Base-by-base conservation (phyloP, 495 filamentous ascomycete species). In the Penicillium manginii region DNA sequence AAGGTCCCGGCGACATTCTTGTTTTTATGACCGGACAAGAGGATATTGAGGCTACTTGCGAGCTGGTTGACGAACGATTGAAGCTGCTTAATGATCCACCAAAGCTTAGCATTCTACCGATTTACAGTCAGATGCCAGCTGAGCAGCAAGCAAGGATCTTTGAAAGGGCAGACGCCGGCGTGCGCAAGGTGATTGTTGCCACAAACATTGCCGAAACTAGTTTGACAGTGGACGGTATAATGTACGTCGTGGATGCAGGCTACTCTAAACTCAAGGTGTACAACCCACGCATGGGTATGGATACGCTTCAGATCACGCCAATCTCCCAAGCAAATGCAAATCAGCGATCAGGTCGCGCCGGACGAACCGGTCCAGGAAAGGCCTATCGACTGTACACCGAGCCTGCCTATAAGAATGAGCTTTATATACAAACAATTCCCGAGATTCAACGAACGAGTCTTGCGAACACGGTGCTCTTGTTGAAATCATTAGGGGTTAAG, bases 21-120 rank as follows among this genome's bases (percentile, higher is more conserved):
- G 92, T 97, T 17, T 99, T 99, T 73, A 99, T 99, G 96, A 99
- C 96, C 2, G 96, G 96, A 31, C 93, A 97, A 74, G 96, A 99
- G 76, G 96, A 99, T 66, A 99, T 99, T 56, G 94, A 98, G 75
- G 86, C 90, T 35, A 98, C 96, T 0, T 99, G 96, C 66, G 96
- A 98, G 62, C 79, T 97, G 2, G 82, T 97, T 21, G 91, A 88
- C 43, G 94, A 99, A 66, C 79, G 96, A 31, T 73, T 99, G n/a
- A 89, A 91, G 58, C 75, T 93, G 56, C 82, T 99, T 10, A 98
- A 97, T 59, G 93, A 98, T 67, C 96, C 96, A 1, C 91, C 93
- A 9, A 92, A 96, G 63, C 86, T 99, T 31, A 93, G 89, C 67
- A 96, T 99, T 45, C 83, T 99, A 19, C 96, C 96, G 0, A 97